A percentile compares a stretch with the other conserved stretches of the same genome.
These are phyloP conservation scores for Musa balbisiana DNA, from an alignment of 202 grass and related monocot genomes.

Conservation along the genomic window DNA sequence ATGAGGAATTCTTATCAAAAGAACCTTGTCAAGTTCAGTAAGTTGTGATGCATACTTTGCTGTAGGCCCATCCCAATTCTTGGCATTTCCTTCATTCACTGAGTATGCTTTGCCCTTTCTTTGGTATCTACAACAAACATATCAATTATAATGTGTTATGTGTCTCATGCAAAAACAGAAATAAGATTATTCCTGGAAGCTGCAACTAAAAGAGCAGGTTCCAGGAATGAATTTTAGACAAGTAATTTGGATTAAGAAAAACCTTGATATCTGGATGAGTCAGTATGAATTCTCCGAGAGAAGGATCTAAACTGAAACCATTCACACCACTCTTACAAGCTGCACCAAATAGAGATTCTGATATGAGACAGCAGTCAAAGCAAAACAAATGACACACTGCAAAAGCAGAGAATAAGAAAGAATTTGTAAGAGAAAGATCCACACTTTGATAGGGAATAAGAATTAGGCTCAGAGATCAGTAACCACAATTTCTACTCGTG, in stretches of 20 bases:
- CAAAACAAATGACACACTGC: neutral
- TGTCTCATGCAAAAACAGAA: neutral
- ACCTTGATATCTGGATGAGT: conserved; percentile 93
- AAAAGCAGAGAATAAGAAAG: neutral
- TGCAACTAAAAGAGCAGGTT: neutral
- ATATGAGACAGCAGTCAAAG: neutral
- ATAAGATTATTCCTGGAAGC: neutral
- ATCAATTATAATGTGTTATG: neutral
- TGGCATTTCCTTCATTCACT: conserved; percentile 93
- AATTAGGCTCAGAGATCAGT: neutral
- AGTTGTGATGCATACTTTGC: conserved; percentile 38
- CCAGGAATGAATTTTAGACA: too few relatives aligned
- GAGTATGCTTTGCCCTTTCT: conserved; percentile 90
- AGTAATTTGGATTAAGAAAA: neutral
- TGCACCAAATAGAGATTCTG: conserved; percentile 18
- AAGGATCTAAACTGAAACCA: conserved; percentile 90
- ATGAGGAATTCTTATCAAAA: conserved; percentile 12
- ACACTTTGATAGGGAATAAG: neutral
- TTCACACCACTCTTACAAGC: conserved; percentile 78
- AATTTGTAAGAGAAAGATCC: neutral
- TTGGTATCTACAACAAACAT: conserved; percentile 56
- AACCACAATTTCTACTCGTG: neutral
- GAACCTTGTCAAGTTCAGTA: conserved; percentile 4
- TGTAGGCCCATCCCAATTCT: conserved; percentile 78
- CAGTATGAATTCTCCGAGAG: conserved; percentile 95